Evolutionary conservation across 208 protist species (phyloP).

Genomic region (Naegleria gruberi): DNA sequence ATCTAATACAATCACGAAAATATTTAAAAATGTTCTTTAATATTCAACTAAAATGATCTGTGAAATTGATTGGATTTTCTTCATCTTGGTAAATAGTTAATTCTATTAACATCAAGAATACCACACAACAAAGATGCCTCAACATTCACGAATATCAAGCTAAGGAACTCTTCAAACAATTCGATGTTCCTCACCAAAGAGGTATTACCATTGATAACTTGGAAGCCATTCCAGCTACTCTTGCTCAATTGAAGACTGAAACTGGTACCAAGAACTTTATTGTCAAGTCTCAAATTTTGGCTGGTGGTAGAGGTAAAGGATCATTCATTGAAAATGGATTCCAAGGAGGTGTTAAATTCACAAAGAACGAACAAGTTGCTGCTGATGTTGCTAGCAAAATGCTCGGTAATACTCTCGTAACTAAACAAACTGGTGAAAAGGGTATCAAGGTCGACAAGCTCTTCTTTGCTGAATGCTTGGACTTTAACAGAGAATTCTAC

Average conservation of each 20-base stretch:
- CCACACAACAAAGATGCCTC: background rate
- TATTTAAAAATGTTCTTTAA: no score
- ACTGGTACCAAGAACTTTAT: conserved; percentile 71
- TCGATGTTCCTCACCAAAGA: conserved; percentile 5
- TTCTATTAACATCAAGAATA: no score
- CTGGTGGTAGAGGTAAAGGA: conserved; percentile 96
- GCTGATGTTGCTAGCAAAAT: conserved; percentile 81
- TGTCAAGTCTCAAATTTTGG: conserved; percentile 97
- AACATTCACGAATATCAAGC: conserved; percentile 24
- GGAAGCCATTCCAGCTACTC: background rate
- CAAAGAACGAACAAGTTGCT: conserved; percentile 52
- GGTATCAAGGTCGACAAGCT: conserved; percentile 81
- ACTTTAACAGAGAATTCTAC: conserved; percentile 80
- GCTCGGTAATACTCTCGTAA: conserved; percentile 93
- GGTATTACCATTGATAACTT: background rate
- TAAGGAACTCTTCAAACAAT: background rate
- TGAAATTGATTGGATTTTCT: no score
- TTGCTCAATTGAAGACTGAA: background rate
- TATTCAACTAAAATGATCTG: no score
- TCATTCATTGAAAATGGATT: conserved; percentile 84
- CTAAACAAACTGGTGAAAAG: conserved; percentile 94
- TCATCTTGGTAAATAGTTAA: no score
- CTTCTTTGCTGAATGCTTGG: conserved; percentile 74
- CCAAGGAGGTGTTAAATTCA: conserved; percentile 73
- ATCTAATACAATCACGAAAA: no score